Evolutionary conservation across 306 rosid genomes (phyloP), one percentile per base, ranked within the genome.

Genomic region (Cajanus cajan): DNA sequence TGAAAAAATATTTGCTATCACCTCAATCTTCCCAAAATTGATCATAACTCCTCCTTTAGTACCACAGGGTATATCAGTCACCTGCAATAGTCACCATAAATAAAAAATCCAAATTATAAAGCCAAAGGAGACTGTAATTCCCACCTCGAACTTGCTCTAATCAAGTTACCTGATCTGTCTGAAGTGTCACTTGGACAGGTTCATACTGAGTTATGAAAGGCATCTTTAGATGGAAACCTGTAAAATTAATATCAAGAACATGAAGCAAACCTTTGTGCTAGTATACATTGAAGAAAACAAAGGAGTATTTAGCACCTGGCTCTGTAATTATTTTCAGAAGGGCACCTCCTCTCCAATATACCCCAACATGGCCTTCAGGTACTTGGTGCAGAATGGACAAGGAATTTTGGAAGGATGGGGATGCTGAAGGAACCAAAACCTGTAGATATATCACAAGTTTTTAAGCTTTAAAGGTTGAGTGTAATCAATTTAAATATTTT

Each of bases 291-390:
- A 64, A 37, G 65, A 37, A 74, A 78, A 70, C 14, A 73, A 37
- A 62, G 28, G 24, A 54, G 51, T 6, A 33, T 13, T 4, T 13
- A 6, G 15, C 45, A 95, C 98, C 98, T 87, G 98, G 98, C 66
- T 88, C 86, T 4, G 98, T 87, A 66, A 92, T 88, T 12, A 84
- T 82, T 34, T 91, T 85, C 74, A 95, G 68, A 86, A 95, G 98
- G 62, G 98, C 98, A 45, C 98, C 98, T 73, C 98, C 98, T 83
- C 90, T 88, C 98, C 98, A 95, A 78, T 95, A 95, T 58, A 83
- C 98, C 43, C 98, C 98, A 5, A 92, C 98, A 78, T 95, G 97
- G 36, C 98, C 98, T 85, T 95, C 98, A 0, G 97, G 98, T 58
- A 95, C 98, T 91, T 95, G 98, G 88, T 95, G 98, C 83, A 95